These are phyloP conservation scores for Neoboletus subvelutipes DNA, from an alignment of 768 basidiomycete genomes.

Conservation along the genomic window DNA sequence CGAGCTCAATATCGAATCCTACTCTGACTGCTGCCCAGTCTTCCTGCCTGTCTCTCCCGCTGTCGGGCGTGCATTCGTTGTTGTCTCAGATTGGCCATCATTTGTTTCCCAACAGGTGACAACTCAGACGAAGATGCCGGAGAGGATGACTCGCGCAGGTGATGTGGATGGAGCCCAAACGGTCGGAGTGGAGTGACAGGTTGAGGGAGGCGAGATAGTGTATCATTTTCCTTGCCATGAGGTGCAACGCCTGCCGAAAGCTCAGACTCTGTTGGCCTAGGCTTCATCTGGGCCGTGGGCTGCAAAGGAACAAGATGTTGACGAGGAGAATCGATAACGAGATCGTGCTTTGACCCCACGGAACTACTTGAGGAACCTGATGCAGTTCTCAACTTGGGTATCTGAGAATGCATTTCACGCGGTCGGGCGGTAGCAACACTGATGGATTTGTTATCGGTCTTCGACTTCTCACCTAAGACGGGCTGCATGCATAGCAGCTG, in stretches of 20 bases:
- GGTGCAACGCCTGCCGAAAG: too few relatives aligned
- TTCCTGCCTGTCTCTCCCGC: constrained; percentile 31
- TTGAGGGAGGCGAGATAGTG: constrained; percentile 33
- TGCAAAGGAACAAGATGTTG: constrained; percentile 10
- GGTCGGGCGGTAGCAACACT: constrained; percentile 1
- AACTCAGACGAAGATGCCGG: constrained; percentile 73
- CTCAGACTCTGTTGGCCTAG: neutral
- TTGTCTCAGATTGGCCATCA: constrained; percentile 63
- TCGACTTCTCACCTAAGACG: constrained; percentile 18
- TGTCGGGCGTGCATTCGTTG: constrained; percentile 36
- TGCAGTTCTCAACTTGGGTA: constrained; percentile 29
- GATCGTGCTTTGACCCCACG: constrained; percentile 13
- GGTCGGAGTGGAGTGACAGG: constrained; percentile 45
- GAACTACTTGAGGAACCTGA: constrained; percentile 29
- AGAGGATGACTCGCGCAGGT: constrained; percentile 42
- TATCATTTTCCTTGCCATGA: constrained; percentile 25
- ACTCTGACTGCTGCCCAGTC: constrained; percentile 33
- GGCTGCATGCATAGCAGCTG: neutral
- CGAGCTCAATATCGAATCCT: constrained; percentile 28
- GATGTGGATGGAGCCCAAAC: constrained; percentile 37
- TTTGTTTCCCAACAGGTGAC: constrained; percentile 62
- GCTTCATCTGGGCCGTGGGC: neutral
- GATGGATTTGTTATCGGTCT: constrained; percentile 5
- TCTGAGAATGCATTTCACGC: constrained; percentile 25
- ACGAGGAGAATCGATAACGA: neutral